These are phyloP conservation scores for Coleophoma crateriformis DNA, from an alignment of 2,329 filamentous ascomycete genomes.

Conservation along the genomic window DNA sequence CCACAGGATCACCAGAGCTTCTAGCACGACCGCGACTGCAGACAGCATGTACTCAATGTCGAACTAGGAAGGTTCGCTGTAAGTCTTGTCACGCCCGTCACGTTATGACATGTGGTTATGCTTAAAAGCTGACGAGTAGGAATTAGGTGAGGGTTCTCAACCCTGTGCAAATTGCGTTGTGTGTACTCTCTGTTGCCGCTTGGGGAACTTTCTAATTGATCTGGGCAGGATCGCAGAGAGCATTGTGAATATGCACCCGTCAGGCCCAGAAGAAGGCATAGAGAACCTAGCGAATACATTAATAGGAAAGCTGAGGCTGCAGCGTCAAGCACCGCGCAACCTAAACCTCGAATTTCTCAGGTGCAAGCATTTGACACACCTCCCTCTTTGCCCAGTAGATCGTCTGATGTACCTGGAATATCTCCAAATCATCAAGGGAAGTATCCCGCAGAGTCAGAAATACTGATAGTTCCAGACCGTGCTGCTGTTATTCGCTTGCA, in stretches of 20 bases:
- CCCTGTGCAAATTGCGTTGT: not conserved
- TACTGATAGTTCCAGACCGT: not conserved
- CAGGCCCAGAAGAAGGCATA: not conserved
- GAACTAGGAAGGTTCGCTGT: constrained; percentile 1
- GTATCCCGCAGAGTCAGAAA: not conserved
- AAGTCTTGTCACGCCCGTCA: not conserved
- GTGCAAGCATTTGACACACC: not conserved
- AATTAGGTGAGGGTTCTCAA: not conserved
- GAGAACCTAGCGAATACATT: not conserved
- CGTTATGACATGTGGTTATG: not conserved
- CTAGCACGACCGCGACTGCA: not conserved
- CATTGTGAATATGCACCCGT: not conserved
- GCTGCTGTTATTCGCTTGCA: not conserved
- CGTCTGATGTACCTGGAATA: not conserved
- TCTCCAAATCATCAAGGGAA: not conserved
- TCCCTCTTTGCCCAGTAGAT: not conserved
- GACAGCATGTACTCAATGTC: not conserved
- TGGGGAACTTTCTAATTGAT: not conserved
- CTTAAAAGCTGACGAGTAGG: not conserved
- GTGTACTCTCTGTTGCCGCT: not conserved
- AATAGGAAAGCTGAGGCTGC: not conserved
- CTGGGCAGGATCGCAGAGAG: not conserved
- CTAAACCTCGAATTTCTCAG: not conserved
- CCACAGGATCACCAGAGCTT: not conserved
- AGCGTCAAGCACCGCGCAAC: not conserved